Conservation (phyloP, 2,329 filamentous ascomycete genomes). For the Fusarium papillatum region DNA sequence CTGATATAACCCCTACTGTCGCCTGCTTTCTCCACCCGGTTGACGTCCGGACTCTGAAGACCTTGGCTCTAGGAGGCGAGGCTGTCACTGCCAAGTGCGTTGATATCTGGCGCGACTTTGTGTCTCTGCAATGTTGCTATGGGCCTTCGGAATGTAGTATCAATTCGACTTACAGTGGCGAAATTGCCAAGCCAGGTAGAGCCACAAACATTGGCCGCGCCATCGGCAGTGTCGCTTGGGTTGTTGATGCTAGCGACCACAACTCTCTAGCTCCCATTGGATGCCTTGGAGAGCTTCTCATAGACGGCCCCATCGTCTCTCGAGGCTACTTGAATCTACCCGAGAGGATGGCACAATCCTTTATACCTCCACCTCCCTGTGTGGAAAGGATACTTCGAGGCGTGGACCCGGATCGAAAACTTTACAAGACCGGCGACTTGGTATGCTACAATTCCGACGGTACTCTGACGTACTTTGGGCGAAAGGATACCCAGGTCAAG, state of each 20-base stretch:
- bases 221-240: slow-evolving; percentile 28
- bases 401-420: not conserved
- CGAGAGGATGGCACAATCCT: slow-evolving; percentile 24
- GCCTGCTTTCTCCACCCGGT: slow-evolving; percentile 26
- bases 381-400: not conserved
- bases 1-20: slow-evolving; percentile 33
- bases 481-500: slow-evolving; percentile 72
- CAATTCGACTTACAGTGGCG: slow-evolving; percentile 23
- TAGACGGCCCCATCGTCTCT: slow-evolving; percentile 37
- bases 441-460: slow-evolving; percentile 58
- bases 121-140: slow-evolving; percentile 33
- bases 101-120: slow-evolving; percentile 31
- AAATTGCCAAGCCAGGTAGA: slow-evolving; percentile 27
- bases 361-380: slow-evolving; percentile 9
- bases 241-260: slow-evolving; percentile 22
- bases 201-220: slow-evolving; percentile 33
- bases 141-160: slow-evolving; percentile 32
- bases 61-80: slow-evolving; percentile 29
- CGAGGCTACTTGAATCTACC: slow-evolving; percentile 35
- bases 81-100: slow-evolving; percentile 35
- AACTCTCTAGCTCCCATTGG: slow-evolving; percentile 18
- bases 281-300: slow-evolving; percentile 24
- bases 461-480: slow-evolving; percentile 59
- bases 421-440: slow-evolving; percentile 65
- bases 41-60: slow-evolving; percentile 28